A percentile compares a stretch with the other conserved stretches of the same genome.
phyloP scores from a whole-genome alignment of 768 basidiomycete genomes.

The Suillus hirtellus region DNA sequence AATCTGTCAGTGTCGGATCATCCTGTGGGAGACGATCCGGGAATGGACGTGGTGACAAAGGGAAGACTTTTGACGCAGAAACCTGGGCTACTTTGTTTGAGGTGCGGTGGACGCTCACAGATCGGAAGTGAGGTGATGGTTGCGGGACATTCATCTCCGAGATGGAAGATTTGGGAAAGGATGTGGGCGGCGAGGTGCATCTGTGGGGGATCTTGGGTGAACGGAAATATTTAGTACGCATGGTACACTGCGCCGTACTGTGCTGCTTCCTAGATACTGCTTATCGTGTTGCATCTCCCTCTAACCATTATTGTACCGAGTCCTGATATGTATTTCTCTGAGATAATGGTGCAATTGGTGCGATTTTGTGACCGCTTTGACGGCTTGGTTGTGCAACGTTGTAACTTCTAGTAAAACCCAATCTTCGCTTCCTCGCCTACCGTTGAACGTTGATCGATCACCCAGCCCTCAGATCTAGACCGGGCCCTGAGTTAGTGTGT shows the following conservation, averaged over 20 bases:
- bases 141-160: conserved; percentile 37
- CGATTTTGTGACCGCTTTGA: neutral
- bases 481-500: neutral
- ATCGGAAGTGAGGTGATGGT: conserved; percentile 33
- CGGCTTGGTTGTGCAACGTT: neutral
- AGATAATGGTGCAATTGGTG: conserved; percentile 29
- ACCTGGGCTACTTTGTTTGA: conserved; percentile 49
- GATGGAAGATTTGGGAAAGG: conserved; percentile 66
- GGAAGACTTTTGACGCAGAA: conserved; percentile 43
- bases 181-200: conserved; percentile 62
- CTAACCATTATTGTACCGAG: conserved; percentile 43
- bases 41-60: conserved; percentile 66
- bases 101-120: conserved; percentile 64
- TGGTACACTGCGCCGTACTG: neutral
- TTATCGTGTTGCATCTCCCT: conserved; percentile 31
- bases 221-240: conserved; percentile 16
- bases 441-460: neutral
- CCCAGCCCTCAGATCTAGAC: neutral
- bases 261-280: conserved; percentile 21
- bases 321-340: conserved; percentile 44
- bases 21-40: conserved; percentile 40
- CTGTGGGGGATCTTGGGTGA: conserved; percentile 68
- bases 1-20: conserved; percentile 40
- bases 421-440: neutral
- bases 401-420: neutral